These are phyloP conservation scores for Choiromyces venosus DNA, from an alignment of 495 filamentous ascomycete genomes.

Conservation along the genomic window DNA sequence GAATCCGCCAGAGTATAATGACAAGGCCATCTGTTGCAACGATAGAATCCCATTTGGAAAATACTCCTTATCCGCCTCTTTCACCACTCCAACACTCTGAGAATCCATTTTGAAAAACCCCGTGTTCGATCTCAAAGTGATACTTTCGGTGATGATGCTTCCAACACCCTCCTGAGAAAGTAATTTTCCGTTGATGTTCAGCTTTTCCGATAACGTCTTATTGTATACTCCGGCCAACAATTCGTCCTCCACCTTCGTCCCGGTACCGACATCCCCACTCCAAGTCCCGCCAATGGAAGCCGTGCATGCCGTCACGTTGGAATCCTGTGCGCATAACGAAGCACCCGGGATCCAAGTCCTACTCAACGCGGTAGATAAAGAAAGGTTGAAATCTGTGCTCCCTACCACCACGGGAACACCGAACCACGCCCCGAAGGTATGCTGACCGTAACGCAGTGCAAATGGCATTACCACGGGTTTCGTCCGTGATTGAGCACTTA, in stretches of 20 bases:
- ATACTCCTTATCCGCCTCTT: constrained; percentile 8
- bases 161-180: constrained; percentile 27
- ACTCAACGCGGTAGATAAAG: constrained; percentile 25
- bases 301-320: constrained; percentile 22
- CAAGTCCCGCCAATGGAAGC: constrained; percentile 17
- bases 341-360: constrained; percentile 28
- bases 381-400: constrained; percentile 26
- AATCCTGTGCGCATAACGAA: constrained; percentile 11
- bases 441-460: constrained; percentile 17
- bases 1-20: constrained; percentile 13
- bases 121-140: constrained; percentile 27
- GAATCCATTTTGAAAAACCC: constrained; percentile 23
- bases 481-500: not conserved
- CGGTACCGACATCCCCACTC: constrained; percentile 10
- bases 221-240: constrained; percentile 26
- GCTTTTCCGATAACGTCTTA: not conserved
- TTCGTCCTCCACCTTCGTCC: constrained; percentile 14
- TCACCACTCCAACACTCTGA: constrained; percentile 25
- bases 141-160: constrained; percentile 10
- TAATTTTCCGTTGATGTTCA: constrained; percentile 17
- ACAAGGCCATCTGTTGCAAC: constrained; percentile 33
- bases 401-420: constrained; percentile 25
- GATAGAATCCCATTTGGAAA: constrained; percentile 30
- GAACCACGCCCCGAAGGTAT: constrained; percentile 24
- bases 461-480: constrained; percentile 39